These are phyloP conservation scores for Suillus ampliporus DNA, from an alignment of 768 basidiomycete species.

Conservation along the genomic window DNA sequence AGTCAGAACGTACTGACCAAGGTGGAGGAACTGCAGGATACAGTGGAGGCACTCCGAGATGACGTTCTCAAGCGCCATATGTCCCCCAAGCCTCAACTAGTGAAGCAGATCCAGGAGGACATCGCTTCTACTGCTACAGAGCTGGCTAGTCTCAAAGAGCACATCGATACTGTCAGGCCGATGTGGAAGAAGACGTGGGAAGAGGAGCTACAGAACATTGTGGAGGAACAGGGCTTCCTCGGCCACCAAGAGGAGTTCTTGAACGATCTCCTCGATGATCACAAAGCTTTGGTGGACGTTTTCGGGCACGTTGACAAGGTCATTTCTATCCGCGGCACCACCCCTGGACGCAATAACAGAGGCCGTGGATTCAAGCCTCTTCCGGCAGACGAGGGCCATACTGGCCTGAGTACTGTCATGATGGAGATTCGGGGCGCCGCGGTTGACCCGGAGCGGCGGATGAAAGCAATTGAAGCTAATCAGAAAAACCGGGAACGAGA, in stretches of 20 bases:
- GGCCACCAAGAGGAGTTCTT: slow-evolving; percentile 93
- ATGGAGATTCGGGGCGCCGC: slow-evolving; percentile 86
- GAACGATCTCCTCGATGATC: slow-evolving; percentile 86
- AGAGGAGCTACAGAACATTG: slow-evolving; percentile 93
- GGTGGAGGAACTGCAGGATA: slow-evolving; percentile 92
- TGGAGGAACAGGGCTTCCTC: slow-evolving; percentile 96
- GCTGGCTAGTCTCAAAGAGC: slow-evolving; percentile 77
- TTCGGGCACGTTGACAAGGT: slow-evolving; percentile 92
- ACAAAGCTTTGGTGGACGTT: slow-evolving; percentile 88
- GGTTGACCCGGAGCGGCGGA: slow-evolving; percentile 79
- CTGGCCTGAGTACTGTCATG: slow-evolving; percentile 79
- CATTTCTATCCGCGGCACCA: slow-evolving; percentile 66
- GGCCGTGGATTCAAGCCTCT: slow-evolving; percentile 63
- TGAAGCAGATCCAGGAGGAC: slow-evolving; percentile 76
- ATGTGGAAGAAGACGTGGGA: slow-evolving; percentile 99
- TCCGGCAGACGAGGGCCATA: slow-evolving; percentile 69
- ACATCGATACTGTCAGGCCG: slow-evolving; percentile 88
- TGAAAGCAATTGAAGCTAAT: slow-evolving; percentile 93
- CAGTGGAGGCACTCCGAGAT: slow-evolving; percentile 85
- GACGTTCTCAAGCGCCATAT: slow-evolving; percentile 91
- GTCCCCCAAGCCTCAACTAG: slow-evolving; percentile 74
- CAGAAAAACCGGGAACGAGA: slow-evolving; percentile 83
- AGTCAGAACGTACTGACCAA: slow-evolving; percentile 91
- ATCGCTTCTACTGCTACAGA: slow-evolving; percentile 68
- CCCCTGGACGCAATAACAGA: slow-evolving; percentile 44